Evolutionary conservation across 768 basidiomycete species (phyloP).

Genomic region (Mrakia hoshinonis): DNA sequence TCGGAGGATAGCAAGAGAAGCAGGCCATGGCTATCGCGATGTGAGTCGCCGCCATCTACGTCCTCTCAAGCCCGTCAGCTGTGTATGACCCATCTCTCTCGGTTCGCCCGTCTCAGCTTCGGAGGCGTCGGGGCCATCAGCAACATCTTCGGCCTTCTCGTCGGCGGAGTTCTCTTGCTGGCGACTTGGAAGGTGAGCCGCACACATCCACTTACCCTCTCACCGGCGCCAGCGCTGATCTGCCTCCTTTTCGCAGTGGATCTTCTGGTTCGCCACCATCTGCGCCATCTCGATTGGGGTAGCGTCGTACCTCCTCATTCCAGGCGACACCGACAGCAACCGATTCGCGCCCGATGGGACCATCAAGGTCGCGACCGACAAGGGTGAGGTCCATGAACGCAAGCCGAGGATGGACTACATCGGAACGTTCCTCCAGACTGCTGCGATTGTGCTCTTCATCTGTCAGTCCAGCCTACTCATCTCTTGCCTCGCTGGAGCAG

Average conservation of each 20-base stretch:
- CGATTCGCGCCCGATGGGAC: too few relatives aligned
- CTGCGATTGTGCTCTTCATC: not conserved
- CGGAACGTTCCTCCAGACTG: not conserved
- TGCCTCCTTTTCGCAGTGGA: too few relatives aligned
- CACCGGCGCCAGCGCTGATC: too few relatives aligned
- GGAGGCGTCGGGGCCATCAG: not conserved
- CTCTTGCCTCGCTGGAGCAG: too few relatives aligned
- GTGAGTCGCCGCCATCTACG: not conserved
- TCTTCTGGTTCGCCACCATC: constrained; percentile 31
- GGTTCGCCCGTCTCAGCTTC: not conserved
- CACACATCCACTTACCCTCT: not conserved
- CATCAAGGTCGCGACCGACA: not conserved
- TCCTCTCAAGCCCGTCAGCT: too few relatives aligned
- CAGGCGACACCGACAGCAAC: not conserved
- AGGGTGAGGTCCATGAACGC: not conserved
- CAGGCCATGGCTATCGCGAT: constrained; percentile 30
- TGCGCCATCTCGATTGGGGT: constrained; percentile 13
- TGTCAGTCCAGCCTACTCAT: not conserved
- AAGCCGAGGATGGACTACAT: not conserved
- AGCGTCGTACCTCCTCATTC: constrained; percentile 14
- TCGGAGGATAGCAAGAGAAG: too few relatives aligned
- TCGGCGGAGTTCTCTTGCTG: constrained; percentile 30
- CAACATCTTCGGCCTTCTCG: constrained; percentile 25
- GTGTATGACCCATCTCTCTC: too few relatives aligned
- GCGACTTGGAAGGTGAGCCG: constrained; percentile 36